Percentiles rank a stretch among this genome's conserved stretches.
phyloP scores from a whole-genome alignment of 2,329 filamentous ascomycete genomes.

The Ascochyta clinopodiicola region DNA sequence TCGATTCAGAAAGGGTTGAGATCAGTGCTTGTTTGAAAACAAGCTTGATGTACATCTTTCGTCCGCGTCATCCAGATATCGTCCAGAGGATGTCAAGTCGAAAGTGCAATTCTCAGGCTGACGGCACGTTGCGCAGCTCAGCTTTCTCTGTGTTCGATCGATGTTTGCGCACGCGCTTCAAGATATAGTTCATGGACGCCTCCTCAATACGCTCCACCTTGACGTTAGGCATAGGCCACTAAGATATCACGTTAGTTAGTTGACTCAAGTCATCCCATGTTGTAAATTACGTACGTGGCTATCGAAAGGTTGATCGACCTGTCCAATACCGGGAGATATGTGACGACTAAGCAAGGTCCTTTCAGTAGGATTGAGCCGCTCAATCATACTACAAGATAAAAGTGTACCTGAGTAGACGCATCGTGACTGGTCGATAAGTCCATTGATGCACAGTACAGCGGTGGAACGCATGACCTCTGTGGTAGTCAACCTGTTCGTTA shows the following conservation, averaged over 20 bases:
- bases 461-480: constrained; percentile 2
- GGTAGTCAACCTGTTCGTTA: not conserved
- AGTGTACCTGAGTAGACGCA: constrained; percentile 5
- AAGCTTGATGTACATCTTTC: not conserved
- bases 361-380: constrained; percentile 2
- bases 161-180: constrained; percentile 1
- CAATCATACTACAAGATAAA: constrained; percentile 6
- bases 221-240: constrained; percentile 13
- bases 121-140: not conserved
- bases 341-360: constrained; percentile 1
- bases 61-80: not conserved
- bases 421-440: constrained; percentile 5
- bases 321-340: not conserved
- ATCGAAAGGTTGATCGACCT: constrained; percentile 8
- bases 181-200: constrained; percentile 8
- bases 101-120: not conserved
- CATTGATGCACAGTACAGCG: constrained; percentile 3
- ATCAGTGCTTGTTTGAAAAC: not conserved
- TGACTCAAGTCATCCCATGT: not conserved
- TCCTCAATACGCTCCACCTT: constrained; percentile 7
- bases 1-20: not conserved
- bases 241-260: not conserved
- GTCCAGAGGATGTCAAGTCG: not conserved
- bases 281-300: constrained; percentile 1
- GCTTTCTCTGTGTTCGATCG: not conserved